Conservation (phyloP, 75 land plant species). For the Sequoia sempervirens region DNA sequence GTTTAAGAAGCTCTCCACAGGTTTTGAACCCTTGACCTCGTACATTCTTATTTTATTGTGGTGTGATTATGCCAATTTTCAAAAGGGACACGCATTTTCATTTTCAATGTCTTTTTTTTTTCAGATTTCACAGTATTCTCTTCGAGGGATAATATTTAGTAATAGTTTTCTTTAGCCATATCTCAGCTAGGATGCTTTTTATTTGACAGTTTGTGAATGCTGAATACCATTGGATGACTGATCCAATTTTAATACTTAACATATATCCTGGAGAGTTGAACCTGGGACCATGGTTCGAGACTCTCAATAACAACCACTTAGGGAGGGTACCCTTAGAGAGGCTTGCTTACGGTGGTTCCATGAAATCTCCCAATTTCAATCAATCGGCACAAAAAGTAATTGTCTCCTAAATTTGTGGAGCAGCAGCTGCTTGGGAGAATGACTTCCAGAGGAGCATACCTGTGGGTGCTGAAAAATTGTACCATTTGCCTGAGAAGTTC, state of each 20-base stretch:
- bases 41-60: not conserved
- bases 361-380: no score
- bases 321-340: no score
- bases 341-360: no score
- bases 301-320: not conserved
- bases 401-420: no score
- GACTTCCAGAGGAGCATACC: no score
- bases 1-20: conserved; percentile 71
- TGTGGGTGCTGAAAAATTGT: no score
- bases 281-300: not conserved
- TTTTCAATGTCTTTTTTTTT: not conserved
- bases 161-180: not conserved
- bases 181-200: no score
- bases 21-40: conserved; percentile 20
- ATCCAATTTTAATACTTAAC: not conserved
- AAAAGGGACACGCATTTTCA: not conserved
- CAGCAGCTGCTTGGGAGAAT: no score
- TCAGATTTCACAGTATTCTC: no score
- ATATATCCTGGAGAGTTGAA: not conserved
- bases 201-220: no score
- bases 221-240: not conserved
- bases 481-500: no score
- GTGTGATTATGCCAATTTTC: not conserved
- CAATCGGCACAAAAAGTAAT: no score
- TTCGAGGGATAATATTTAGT: not conserved